These are phyloP conservation scores for Populus davidiana DNA, from an alignment of 345 rosid genomes.

Conservation along the genomic window DNA sequence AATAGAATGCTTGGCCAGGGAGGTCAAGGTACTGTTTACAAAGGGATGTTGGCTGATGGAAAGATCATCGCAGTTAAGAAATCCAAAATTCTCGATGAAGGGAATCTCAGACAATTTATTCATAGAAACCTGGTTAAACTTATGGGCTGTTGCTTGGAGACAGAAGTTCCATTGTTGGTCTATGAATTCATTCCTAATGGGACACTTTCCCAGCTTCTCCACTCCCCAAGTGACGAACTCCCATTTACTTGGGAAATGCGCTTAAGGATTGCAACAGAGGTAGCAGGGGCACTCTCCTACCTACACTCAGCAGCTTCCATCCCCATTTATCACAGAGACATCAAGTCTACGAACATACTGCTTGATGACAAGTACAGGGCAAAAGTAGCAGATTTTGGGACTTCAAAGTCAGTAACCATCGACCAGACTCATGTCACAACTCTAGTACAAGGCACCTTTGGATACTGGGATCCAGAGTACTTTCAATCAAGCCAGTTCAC, in stretches of 20 bases:
- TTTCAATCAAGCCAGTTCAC: too few relatives aligned
- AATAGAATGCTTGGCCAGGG: neutral
- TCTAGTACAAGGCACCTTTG: too few relatives aligned
- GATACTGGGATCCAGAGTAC: too few relatives aligned
- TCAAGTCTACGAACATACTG: neutral
- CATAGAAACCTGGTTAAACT: neutral
- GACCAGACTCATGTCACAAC: too few relatives aligned
- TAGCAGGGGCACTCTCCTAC: neutral
- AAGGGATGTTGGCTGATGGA: neutral
- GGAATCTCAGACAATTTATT: neutral
- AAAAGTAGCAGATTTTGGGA: too few relatives aligned
- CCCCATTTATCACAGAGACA: neutral
- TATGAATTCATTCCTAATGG: neutral
- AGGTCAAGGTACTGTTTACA: too few relatives aligned
- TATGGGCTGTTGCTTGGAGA: too few relatives aligned
- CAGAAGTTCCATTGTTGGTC: too few relatives aligned
- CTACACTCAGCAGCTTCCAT: neutral
- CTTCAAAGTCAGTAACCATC: too few relatives aligned
- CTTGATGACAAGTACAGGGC: too few relatives aligned
- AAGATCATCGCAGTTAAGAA: neutral
- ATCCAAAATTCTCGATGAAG: neutral
- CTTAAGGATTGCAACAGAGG: neutral
- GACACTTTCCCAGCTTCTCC: neutral
- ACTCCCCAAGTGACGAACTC: neutral
- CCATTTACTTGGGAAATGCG: neutral